Evolutionary conservation across 2,329 filamentous ascomycete genomes (phyloP), one percentile per base, ranked within the genome.

Genomic region (Didymellaceae sp.): DNA sequence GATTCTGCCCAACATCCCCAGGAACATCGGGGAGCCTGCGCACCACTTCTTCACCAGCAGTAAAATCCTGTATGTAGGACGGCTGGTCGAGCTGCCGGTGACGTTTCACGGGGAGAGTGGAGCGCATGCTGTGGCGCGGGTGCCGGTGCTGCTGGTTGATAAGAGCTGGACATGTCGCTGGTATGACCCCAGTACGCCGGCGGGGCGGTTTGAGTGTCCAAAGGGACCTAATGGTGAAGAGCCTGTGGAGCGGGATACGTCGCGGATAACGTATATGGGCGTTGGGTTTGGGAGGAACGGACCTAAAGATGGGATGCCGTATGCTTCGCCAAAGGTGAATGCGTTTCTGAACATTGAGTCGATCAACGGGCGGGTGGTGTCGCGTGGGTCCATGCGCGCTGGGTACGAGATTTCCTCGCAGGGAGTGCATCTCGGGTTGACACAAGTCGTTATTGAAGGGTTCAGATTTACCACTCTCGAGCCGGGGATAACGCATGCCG

Each of bases 181-280:
- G 66, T 73, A 73, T 20, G 55, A 70, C 16, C 62, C 68, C 14
- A 58, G 45, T n/a, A 62, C 50, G 14, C 34, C 33, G 2, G 53
- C 61, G 20, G 62, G 68, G 37, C 52, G 33, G 0, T 67, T 66
- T 22, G 53, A 61, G n/a, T 73, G 70, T 43, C 68, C 68, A 5
- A 38, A 33, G 4, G 65, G 68, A 10, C 67, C 66, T 1, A 38
- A 64, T 8, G 62, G 61, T 6, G 64, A 68, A 22, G 50, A 59
- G 13, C 61, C 68, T 2, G 28, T 47, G 20, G 55, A 55, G 13
- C 46, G 66, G 35, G 61, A 70, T 31, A 67, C 62, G 17, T 61
- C 58, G 5, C 47, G 55, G 11, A 73, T 73, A 24, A 71, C 60
- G 14, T 73, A 72, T 46, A 73, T 73, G 70, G 70, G 70, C 7